Base-by-base conservation (phyloP, 139 green algal species). In the Coelastrella sp. region DNA sequence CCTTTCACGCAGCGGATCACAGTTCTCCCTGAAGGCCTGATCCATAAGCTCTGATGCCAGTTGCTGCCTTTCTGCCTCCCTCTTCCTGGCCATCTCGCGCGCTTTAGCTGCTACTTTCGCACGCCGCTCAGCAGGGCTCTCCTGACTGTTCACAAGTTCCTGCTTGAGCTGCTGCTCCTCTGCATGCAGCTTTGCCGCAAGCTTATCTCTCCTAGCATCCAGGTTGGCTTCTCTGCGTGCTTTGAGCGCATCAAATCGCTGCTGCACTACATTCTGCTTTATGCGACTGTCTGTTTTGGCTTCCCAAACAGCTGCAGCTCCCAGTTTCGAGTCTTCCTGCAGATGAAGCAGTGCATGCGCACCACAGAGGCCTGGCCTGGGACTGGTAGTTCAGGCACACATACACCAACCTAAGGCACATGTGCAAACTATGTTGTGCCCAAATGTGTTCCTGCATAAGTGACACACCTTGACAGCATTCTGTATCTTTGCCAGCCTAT, bases 161-260 rank as follows among this genome's bases (percentile, higher is more conserved):
- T 97, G 87, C 82, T 99, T 98, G 13, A 99, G 92, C 5, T 89
- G 89, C 59, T 92, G 80, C 84, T 99, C 98, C 91, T 99, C 98
- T 56, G 96, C 95, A 82, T 97, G 92, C 20, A 96, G 89, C 82
- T 94, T 95, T 0, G 91, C 79, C 0, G 93, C 93, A 0, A 96
- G 91, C 74, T 59, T 75, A 68, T 90, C 68, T 17, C 92, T 58
- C 7, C 94, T 71, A 3, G 80, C 85, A 61, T 95, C 93, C 11
- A 96, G 74, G 57, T 87, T 79, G 4, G 77, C 91, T 58, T 92
- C 92, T 7, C 88, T 73, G 3, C 83, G 74, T 1, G 90, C 73
- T 22, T 92, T 93, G 13, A 95, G 86, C 2, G 89, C 90, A 7
- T 93, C 91, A 76, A 94, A 93, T 4, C 93, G 85, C 64, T 82